Conservation (phyloP, 176 grass and related monocot genomes). For the Musa schizocarpa region DNA sequence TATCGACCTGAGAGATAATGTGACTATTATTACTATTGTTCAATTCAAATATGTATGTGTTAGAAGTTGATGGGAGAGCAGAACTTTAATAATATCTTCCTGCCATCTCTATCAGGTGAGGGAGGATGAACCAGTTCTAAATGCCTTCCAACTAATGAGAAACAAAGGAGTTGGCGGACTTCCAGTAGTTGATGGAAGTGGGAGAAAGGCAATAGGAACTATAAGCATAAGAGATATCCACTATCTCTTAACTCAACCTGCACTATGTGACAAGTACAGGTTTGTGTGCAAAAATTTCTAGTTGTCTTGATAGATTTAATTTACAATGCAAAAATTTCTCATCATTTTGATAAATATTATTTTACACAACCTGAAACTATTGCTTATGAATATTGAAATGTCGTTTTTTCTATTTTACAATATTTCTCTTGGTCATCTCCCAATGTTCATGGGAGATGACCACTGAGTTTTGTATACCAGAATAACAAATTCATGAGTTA, state of each 20-base stretch:
- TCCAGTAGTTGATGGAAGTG: slow-evolving; percentile 73
- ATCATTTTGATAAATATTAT: not conserved
- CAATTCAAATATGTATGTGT: not conserved
- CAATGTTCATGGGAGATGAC: too few species aligned
- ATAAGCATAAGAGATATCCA: slow-evolving; percentile 96
- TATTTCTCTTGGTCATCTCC: too few species aligned
- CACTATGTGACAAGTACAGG: slow-evolving; percentile 84
- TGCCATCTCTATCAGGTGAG: slow-evolving; percentile 36
- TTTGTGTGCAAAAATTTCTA: slow-evolving; percentile 7
- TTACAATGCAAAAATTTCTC: not conserved
- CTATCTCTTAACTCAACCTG: slow-evolving; percentile 74
- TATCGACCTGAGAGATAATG: too few species aligned
- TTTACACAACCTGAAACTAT: too few species aligned
- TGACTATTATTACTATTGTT: not conserved
- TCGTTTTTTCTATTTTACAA: too few species aligned
- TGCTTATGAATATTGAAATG: too few species aligned
- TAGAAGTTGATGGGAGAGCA: not conserved
- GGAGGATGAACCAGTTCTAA: slow-evolving; percentile 83
- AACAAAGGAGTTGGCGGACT: slow-evolving; percentile 73
- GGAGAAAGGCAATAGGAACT: slow-evolving; percentile 54
- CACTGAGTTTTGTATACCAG: too few species aligned
- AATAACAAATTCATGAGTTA: too few species aligned
- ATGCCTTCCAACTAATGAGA: slow-evolving; percentile 83
- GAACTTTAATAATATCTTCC: too few species aligned
- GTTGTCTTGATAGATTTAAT: not conserved